A percentile compares a stretch with the other conserved stretches of the same genome.
phyloP scores from a whole-genome alignment of 164 flowering plant genomes.

The Vitis rotundifolia region DNA sequence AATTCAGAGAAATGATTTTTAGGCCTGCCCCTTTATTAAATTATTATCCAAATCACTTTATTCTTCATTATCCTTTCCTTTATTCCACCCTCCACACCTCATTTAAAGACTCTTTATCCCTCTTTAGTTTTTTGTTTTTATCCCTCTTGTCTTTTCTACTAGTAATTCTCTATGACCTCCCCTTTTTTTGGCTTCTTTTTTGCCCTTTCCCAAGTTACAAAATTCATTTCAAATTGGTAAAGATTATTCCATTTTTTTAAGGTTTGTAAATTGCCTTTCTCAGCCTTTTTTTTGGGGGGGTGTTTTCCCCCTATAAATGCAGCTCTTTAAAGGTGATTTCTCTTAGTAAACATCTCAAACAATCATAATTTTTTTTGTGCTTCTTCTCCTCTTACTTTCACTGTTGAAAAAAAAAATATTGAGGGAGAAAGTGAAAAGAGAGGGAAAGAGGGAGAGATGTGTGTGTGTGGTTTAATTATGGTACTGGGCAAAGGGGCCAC shows the following conservation, averaged over 20 bases:
- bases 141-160: conserved; percentile 16
- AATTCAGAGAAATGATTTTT: background rate
- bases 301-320: too few species aligned
- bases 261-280: background rate
- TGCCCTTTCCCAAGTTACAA: background rate
- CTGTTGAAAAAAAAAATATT: too few species aligned
- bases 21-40: conserved; percentile 1
- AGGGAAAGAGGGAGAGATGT: background rate
- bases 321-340: too few species aligned
- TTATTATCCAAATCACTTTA: conserved; percentile 29
- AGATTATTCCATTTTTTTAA: too few species aligned
- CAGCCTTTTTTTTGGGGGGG: background rate
- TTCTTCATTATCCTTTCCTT: conserved; percentile 32
- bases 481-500: conserved; percentile 27
- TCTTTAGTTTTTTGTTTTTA: conserved; percentile 16
- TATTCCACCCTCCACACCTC: conserved; percentile 21
- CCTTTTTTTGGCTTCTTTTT: background rate
- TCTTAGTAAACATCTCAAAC: too few species aligned
- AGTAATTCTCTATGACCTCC: background rate
- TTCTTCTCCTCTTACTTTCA: too few species aligned
- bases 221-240: too few species aligned
- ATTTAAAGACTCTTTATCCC: conserved; percentile 19
- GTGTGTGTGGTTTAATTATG: conserved; percentile 10
- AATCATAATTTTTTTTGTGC: too few species aligned
- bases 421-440: background rate